Evolutionary conservation across 1,284 basidiomycete species (phyloP).

Genomic region (Ustilago tritici): DNA sequence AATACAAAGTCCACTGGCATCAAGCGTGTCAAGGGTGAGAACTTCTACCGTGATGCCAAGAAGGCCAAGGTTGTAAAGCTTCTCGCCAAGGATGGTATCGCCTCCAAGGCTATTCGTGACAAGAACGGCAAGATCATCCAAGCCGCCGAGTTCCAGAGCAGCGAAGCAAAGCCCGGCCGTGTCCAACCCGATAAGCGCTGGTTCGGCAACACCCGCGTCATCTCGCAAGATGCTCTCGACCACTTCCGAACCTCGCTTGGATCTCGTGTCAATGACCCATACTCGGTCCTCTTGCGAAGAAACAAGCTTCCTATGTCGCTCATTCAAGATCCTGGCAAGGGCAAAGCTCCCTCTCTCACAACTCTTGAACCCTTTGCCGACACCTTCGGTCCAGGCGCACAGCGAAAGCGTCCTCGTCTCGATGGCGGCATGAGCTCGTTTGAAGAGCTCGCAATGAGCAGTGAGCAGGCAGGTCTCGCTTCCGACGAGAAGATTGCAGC

Average conservation of each 20-base stretch:
- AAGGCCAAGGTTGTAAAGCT: slow-evolving; percentile 68
- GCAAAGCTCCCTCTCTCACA: slow-evolving; percentile 64
- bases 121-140: slow-evolving; percentile 65
- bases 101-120: slow-evolving; percentile 68
- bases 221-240: slow-evolving; percentile 75
- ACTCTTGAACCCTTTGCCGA: slow-evolving; percentile 64
- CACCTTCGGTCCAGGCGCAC: slow-evolving; percentile 67
- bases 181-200: slow-evolving; percentile 69
- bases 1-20: slow-evolving; percentile 55
- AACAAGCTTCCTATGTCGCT: slow-evolving; percentile 69
- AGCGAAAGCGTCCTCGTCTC: slow-evolving; percentile 68
- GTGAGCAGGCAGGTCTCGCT: slow-evolving; percentile 51
- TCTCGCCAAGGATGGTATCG: slow-evolving; percentile 63
- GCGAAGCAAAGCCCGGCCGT: slow-evolving; percentile 67
- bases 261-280: slow-evolving; percentile 65
- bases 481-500: slow-evolving; percentile 59
- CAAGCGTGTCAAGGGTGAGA: slow-evolving; percentile 64
- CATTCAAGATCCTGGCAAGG: slow-evolving; percentile 63
- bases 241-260: slow-evolving; percentile 68
- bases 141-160: slow-evolving; percentile 66
- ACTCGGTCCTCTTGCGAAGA: slow-evolving; percentile 64
- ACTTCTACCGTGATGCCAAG: slow-evolving; percentile 69
- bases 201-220: slow-evolving; percentile 90
- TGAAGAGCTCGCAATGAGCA: slow-evolving; percentile 63
- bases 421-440: slow-evolving; percentile 64